A percentile compares a stretch with the other conserved stretches of the same genome.
These are phyloP conservation scores for Lignosus rhinocerotis DNA, from an alignment of 1,284 basidiomycete genomes.

Conservation along the genomic window DNA sequence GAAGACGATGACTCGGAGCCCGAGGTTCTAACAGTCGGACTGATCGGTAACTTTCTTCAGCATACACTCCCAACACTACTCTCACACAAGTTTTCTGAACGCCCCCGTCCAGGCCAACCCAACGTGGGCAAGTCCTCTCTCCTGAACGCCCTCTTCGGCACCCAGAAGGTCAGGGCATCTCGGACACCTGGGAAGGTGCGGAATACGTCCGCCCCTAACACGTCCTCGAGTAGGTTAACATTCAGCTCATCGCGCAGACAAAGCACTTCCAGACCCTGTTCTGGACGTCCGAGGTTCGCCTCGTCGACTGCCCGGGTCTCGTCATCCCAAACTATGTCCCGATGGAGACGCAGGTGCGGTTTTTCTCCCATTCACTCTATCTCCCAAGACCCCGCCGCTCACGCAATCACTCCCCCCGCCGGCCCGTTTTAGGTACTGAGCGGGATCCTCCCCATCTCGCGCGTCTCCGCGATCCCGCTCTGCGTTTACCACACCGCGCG, in stretches of 20 bases:
- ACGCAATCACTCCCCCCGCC: conserved; percentile 2
- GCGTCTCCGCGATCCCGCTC: conserved; percentile 78
- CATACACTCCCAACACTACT: background rate
- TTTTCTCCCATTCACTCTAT: conserved; percentile 22
- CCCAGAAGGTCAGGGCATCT: conserved; percentile 81
- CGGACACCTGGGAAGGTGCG: conserved; percentile 86
- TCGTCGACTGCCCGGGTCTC: conserved; percentile 86
- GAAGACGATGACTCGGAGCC: conserved; percentile 39
- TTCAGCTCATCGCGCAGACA: conserved; percentile 51
- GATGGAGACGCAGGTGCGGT: conserved; percentile 75
- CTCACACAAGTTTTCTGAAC: background rate
- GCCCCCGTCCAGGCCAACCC: conserved; percentile 66
- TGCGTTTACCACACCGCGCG: conserved; percentile 72
- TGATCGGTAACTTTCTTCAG: conserved; percentile 60
- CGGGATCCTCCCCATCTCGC: conserved; percentile 86
- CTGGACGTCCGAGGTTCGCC: conserved; percentile 79
- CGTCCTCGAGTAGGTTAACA: background rate
- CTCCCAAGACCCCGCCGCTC: background rate
- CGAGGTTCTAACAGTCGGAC: conserved; percentile 76
- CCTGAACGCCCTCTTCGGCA: conserved; percentile 87
- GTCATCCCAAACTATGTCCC: conserved; percentile 80
- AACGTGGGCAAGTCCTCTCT: conserved; percentile 94
- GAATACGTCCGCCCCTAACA: background rate
- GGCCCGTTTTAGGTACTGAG: conserved; percentile 56
- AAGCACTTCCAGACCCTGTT: conserved; percentile 94